phyloP scores from a whole-genome alignment of 2,329 filamentous ascomycete genomes.

The Penicillium rolfsii region DNA sequence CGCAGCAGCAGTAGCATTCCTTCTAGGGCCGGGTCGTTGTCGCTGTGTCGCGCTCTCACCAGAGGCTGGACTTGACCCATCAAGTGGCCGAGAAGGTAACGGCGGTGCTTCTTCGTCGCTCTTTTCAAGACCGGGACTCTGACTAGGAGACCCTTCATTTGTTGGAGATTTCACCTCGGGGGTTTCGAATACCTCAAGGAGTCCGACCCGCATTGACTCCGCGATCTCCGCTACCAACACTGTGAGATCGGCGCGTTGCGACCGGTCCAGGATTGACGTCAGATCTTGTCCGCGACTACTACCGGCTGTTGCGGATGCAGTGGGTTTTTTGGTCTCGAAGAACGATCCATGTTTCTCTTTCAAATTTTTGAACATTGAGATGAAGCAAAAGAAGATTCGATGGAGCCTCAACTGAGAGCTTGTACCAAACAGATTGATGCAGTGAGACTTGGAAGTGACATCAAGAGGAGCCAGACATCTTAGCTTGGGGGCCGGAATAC shows the following conservation, averaged over 20 bases:
- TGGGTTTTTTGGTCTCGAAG: conserved; percentile 34
- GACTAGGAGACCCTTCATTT: conserved; percentile 6
- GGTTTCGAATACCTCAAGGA: conserved; percentile 45
- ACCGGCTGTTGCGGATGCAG: conserved; percentile 22
- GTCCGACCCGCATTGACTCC: conserved; percentile 45
- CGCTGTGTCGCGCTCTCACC: conserved; percentile 1
- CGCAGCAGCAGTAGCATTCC: conserved; percentile 19
- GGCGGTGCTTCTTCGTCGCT: conserved; percentile 19
- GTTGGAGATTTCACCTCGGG: conserved; percentile 11
- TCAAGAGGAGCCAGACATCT: background rate
- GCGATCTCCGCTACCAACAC: conserved; percentile 45
- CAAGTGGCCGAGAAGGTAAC: conserved; percentile 18
- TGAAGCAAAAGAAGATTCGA: background rate
- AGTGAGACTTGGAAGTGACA: background rate
- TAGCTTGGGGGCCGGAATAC: background rate
- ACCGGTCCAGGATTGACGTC: conserved; percentile 46
- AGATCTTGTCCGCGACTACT: conserved; percentile 44
- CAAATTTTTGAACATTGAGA: conserved; percentile 38
- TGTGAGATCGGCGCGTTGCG: conserved; percentile 49
- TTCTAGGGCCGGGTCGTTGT: conserved; percentile 15
- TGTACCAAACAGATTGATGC: background rate
- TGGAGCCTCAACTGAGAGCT: background rate
- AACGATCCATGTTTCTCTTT: conserved; percentile 38
- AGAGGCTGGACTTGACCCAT: background rate
- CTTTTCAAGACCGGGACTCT: conserved; percentile 28